Evolutionary conservation across 306 rosid species (phyloP).

Genomic region (Calophaca sinica): DNA sequence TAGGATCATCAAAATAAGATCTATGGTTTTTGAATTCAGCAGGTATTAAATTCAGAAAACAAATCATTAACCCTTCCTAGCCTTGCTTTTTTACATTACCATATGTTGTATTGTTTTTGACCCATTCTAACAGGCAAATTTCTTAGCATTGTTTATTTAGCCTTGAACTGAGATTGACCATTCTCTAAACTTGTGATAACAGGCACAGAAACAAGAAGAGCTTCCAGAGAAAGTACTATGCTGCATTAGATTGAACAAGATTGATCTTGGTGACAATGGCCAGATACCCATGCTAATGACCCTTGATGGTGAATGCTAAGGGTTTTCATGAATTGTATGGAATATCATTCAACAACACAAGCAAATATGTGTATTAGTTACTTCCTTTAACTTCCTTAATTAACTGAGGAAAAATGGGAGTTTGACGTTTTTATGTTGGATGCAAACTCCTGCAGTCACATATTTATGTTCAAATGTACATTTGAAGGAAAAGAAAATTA

Average conservation of each 20-base stretch:
- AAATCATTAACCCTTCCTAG: no score
- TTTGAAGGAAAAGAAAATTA: neutral
- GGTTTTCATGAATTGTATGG: neutral
- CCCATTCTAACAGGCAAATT: no score
- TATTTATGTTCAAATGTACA: slow-evolving; percentile 33
- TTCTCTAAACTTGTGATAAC: neutral
- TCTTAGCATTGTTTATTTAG: neutral
- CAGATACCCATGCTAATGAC: slow-evolving; percentile 76
- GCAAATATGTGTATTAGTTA: slow-evolving; percentile 1
- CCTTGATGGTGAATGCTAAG: slow-evolving; percentile 53
- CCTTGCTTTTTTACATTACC: no score
- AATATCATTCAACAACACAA: slow-evolving; percentile 20
- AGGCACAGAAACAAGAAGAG: slow-evolving; percentile 96
- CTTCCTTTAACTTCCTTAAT: neutral
- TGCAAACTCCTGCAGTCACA: slow-evolving; percentile 13
- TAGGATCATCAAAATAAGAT: no score
- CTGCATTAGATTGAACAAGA: slow-evolving; percentile 88
- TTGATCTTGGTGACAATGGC: slow-evolving; percentile 75
- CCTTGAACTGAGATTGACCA: slow-evolving; percentile 34
- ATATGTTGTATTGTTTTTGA: no score
- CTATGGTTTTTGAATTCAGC: no score
- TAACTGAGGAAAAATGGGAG: neutral
- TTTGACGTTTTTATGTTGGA: neutral
- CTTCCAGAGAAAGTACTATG: slow-evolving; percentile 90
- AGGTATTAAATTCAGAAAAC: no score